Evolutionary conservation across 345 rosid species (phyloP).

Genomic region (Mallotus nudiflorus): DNA sequence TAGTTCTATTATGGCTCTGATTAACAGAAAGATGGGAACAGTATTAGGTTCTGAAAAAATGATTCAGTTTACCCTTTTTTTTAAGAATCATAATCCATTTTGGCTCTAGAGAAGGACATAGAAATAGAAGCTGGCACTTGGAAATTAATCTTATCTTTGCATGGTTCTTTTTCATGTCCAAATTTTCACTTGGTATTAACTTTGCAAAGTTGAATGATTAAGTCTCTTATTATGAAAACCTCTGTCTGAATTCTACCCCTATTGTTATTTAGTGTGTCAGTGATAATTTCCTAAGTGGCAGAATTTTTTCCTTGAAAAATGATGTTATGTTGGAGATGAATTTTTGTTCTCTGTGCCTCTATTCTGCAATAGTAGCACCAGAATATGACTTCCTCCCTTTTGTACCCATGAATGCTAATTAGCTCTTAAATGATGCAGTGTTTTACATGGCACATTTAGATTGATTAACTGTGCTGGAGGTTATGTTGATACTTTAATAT

Average conservation of each 20-base stretch:
- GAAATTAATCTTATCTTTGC: not conserved
- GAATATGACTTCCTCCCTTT: not conserved
- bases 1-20: constrained; percentile 2
- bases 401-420: constrained; percentile 2
- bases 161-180: not conserved
- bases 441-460: not conserved
- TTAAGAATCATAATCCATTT: not conserved
- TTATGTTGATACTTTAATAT: constrained; percentile 6
- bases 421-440: constrained; percentile 14
- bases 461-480: not conserved
- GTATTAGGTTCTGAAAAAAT: constrained; percentile 5
- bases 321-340: not conserved
- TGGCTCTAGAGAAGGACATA: not conserved
- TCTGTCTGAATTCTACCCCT: not conserved
- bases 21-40: constrained; percentile 3
- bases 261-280: not conserved
- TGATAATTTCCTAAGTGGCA: not conserved
- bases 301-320: not conserved
- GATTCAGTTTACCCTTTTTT: not conserved
- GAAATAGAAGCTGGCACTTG: not conserved
- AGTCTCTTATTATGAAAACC: not conserved
- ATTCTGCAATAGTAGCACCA: not conserved
- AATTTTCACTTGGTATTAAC: not conserved
- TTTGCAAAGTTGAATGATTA: not conserved
- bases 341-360: not conserved